phyloP scores from a whole-genome alignment of 2,329 filamentous ascomycete genomes.

The Colletotrichum lupini region DNA sequence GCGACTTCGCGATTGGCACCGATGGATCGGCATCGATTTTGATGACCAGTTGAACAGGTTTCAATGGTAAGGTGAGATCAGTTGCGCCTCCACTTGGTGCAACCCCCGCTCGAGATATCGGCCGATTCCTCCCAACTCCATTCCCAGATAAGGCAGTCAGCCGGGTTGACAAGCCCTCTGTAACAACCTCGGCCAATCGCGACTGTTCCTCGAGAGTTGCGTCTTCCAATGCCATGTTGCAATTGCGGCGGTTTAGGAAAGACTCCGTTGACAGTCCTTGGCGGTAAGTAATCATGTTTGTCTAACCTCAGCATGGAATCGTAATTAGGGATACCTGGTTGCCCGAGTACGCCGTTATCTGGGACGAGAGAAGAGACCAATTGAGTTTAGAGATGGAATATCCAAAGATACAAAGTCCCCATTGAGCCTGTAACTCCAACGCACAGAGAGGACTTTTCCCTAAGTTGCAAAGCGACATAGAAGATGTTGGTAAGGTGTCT shows the following conservation, averaged over 20 bases:
- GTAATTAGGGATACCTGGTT: not conserved
- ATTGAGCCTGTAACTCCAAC: not conserved
- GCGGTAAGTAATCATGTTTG: not conserved
- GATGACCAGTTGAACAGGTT: not conserved
- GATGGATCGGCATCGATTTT: not conserved
- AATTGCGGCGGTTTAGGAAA: not conserved
- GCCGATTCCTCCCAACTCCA: not conserved
- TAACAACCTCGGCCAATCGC: not conserved
- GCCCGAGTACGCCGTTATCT: not conserved
- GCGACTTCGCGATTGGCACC: not conserved
- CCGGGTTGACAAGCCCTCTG: not conserved
- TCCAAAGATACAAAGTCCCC: not conserved
- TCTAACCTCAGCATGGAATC: not conserved
- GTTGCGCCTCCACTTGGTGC: slow-evolving; percentile 18
- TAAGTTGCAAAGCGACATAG: not conserved
- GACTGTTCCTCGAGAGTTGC: not conserved
- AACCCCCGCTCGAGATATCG: slow-evolving; percentile 29
- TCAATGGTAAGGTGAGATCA: slow-evolving; percentile 1
- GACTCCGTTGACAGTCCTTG: not conserved
- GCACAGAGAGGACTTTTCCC: not conserved
- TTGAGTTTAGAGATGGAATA: not conserved
- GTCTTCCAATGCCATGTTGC: not conserved
- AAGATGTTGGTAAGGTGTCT: not conserved
- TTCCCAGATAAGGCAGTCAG: slow-evolving; percentile 28
- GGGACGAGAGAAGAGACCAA: not conserved